Percentiles rank a stretch among this genome's conserved stretches.
These are phyloP conservation scores for Pseudogymnoascus sp. DNA, from an alignment of 2,329 filamentous ascomycete species.

Conservation along the genomic window DNA sequence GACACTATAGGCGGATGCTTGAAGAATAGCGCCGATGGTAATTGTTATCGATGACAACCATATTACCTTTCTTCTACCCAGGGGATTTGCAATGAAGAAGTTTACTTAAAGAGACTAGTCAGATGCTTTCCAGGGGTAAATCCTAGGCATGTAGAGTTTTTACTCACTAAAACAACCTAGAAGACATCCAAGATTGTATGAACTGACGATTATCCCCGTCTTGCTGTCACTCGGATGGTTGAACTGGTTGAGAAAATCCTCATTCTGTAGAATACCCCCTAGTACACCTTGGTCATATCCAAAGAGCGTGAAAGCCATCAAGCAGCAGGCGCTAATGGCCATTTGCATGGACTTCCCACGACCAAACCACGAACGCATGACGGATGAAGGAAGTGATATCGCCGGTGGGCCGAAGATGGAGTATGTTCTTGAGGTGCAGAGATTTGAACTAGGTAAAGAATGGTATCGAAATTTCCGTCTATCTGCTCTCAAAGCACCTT, in stretches of 20 bases:
- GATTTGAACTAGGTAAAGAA: too few relatives aligned
- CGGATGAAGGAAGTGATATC: constrained; percentile 8
- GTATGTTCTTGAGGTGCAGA: too few relatives aligned
- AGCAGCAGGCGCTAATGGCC: constrained; percentile 1
- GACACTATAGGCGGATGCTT: constrained; percentile 29
- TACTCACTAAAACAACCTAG: constrained; percentile 25
- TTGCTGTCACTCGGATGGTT: constrained; percentile 31
- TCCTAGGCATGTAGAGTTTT: background rate
- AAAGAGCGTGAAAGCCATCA: constrained; percentile 28
- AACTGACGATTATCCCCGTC: constrained; percentile 36
- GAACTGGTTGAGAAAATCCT: constrained; percentile 37
- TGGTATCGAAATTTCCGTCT: too few relatives aligned
- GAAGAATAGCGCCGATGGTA: constrained; percentile 24
- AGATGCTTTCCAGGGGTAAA: too few relatives aligned
- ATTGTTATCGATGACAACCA: constrained; percentile 13
- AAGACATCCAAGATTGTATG: constrained; percentile 38
- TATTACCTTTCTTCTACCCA: constrained; percentile 12
- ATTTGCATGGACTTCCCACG: background rate
- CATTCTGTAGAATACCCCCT: constrained; percentile 39
- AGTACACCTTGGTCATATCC: constrained; percentile 45
- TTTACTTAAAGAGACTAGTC: too few relatives aligned
- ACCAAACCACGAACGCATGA: background rate
- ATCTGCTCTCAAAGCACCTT: too few relatives aligned
- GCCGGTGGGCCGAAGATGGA: too few relatives aligned
- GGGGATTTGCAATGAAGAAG: background rate